Evolutionary conservation across 805 yeast species (phyloP).

Genomic region (Starmerella ratchasimensis): DNA sequence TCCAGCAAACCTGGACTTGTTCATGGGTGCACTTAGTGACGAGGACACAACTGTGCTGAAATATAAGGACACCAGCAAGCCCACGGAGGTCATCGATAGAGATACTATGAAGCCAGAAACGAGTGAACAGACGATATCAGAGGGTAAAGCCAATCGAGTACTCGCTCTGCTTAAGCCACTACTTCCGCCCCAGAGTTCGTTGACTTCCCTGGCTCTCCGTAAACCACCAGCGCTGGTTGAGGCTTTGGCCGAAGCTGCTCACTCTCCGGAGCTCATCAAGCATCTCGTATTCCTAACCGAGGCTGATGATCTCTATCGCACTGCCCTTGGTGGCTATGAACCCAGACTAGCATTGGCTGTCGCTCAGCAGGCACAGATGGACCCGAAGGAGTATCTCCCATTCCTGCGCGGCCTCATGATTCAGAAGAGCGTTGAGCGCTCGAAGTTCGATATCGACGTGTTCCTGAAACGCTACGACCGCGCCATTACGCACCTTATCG

Average conservation of each 20-base stretch:
- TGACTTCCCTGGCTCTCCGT: conserved; percentile 88
- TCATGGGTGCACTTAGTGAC: conserved; percentile 70
- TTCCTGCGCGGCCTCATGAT: conserved; percentile 69
- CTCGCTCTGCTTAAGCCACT: conserved; percentile 45
- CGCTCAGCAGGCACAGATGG: conserved; percentile 95
- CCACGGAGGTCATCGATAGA: neutral
- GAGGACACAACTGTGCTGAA: conserved; percentile 75
- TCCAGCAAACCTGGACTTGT: conserved; percentile 70
- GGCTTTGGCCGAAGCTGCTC: conserved; percentile 48
- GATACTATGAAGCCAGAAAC: too few relatives aligned
- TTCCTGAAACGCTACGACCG: conserved; percentile 50
- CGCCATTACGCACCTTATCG: conserved; percentile 52
- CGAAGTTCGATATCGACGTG: conserved; percentile 66
- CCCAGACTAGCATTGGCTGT: conserved; percentile 64
- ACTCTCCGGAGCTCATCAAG: conserved; percentile 34
- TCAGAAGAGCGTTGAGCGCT: conserved; percentile 45
- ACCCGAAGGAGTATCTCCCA: conserved; percentile 92
- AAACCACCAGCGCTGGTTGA: conserved; percentile 70
- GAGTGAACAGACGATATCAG: neutral
- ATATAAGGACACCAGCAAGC: conserved; percentile 53
- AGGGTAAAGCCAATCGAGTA: conserved; percentile 50
- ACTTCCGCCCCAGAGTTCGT: conserved; percentile 35
- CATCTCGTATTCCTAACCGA: conserved; percentile 87
- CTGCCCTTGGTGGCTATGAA: conserved; percentile 71
- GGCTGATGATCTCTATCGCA: conserved; percentile 65